Evolutionary conservation across 2,329 filamentous ascomycete genomes (phyloP), one percentile per base, ranked within the genome.

Genomic region (Cladobotryum protrusum): DNA sequence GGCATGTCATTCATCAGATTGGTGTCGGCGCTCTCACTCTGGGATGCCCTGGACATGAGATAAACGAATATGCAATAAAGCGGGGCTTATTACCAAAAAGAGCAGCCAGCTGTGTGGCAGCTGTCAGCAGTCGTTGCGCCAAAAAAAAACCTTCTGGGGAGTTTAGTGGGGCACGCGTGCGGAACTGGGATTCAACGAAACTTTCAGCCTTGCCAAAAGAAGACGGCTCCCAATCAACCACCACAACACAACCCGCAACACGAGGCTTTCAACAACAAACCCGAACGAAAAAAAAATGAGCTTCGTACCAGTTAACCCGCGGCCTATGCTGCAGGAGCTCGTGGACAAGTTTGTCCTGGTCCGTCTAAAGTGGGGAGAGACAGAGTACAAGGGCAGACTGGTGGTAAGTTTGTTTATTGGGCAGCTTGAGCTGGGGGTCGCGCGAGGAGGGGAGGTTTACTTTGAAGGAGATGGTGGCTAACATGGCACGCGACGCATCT

Each of bases 291-390:
- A n/a, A n/a, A n/a, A 54, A 35, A 70, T 70, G 67, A 70, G 67
- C 54, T 95, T 95, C 75, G 85, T 95, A 69, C 93, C 93, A 56
- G 78, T 97, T 65, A 99, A 99, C 79, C 93, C 93, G 66, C 89
- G 92, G 70, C 93, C 93, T 40, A 90, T 96, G 80, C 86, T 99
- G 67, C 90, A 96, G 76, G 85, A 85, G 66, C 84, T 96, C 56
- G 87, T 99, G 72, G 87, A 95, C 75, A 87, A 95, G 69, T 82
- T 92, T 64, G 85, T 99, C 64, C 78, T 91, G 56, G 87, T 99
- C 56, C 89, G 91, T 62, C 81, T 99, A 57, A 99, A 99, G 80
- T 99, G 93, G 93, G 90, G 89, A 61, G 86, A 96, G 71, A 93
- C 89, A 53, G 93, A 99, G 71, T 99, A 99, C 81, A 95, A 92